These are phyloP conservation scores for Spinacia oleracea DNA, from an alignment of 179 eudicot genomes.

Conservation along the genomic window DNA sequence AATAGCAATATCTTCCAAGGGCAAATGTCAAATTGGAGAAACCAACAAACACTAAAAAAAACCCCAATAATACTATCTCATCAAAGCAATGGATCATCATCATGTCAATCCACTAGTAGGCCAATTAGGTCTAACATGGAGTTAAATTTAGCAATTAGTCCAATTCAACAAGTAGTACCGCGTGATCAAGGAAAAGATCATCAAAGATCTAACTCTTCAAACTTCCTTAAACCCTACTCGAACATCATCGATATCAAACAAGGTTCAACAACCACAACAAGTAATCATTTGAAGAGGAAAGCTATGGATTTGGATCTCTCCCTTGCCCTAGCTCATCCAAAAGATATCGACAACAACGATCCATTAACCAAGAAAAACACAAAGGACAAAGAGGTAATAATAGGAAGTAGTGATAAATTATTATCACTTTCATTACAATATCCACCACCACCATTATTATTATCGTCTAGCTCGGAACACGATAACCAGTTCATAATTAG, in stretches of 20 bases:
- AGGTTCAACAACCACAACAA: not conserved
- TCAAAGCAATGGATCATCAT: constrained; percentile 13
- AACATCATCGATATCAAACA: constrained; percentile 1
- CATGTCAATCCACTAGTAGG: constrained; percentile 18
- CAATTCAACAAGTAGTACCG: constrained; percentile 15
- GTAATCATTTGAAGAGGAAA: constrained; percentile 43
- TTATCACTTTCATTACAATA: constrained; percentile 54
- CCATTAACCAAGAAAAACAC: constrained; percentile 8
- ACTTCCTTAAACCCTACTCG: constrained; percentile 20
- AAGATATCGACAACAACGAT: constrained; percentile 11
- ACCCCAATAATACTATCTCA: not conserved
- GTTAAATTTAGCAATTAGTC: constrained; percentile 21
- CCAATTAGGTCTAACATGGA: constrained; percentile 15
- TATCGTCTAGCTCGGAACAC: constrained; percentile 16
- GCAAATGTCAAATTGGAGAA: constrained; percentile 28
- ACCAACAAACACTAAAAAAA: constrained; percentile 17
- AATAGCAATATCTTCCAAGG: constrained; percentile 17
- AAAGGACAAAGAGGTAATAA: constrained; percentile 20
- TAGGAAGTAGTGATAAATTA: constrained; percentile 31
- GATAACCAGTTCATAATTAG: constrained; percentile 28
- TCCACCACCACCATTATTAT: constrained; percentile 36
- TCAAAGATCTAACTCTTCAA: constrained; percentile 9
- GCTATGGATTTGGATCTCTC: constrained; percentile 61
- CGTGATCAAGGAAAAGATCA: not conserved
- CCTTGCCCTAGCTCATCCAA: constrained; percentile 42